phyloP scores from a whole-genome alignment of 345 rosid genomes.

The Geranium brycei region DNA sequence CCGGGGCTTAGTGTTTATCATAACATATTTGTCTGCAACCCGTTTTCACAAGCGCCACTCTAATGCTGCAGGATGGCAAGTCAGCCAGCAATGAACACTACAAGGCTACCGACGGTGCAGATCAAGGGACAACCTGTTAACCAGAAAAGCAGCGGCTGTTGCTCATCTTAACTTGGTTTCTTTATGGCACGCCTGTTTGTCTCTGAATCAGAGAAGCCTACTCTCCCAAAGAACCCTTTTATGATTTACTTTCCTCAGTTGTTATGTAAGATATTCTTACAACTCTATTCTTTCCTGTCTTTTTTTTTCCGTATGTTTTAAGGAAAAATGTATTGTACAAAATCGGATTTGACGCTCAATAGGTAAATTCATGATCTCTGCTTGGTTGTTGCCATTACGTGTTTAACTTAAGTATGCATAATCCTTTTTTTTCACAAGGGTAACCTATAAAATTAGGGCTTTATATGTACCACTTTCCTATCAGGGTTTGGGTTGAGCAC shows the following conservation, averaged over 20 bases:
- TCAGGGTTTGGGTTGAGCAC: too few relatives aligned
- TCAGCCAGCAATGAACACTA: constrained; percentile 61
- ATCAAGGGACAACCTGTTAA: constrained; percentile 87
- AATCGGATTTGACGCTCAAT: constrained; percentile 2
- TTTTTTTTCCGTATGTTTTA: constrained; percentile 14
- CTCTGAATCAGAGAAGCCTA: constrained; percentile 20
- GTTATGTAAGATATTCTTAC: too few relatives aligned
- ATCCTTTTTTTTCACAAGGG: too few relatives aligned
- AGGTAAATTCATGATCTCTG: too few relatives aligned
- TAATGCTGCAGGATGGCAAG: constrained; percentile 71
- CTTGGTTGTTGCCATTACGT: too few relatives aligned
- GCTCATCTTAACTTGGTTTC: too few relatives aligned
- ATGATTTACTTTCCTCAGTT: constrained; percentile 13
- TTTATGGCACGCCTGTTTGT: neutral
- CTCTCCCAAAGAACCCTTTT: constrained; percentile 14
- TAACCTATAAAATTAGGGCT: too few relatives aligned
- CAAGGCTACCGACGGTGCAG: constrained; percentile 86
- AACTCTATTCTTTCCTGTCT: constrained; percentile 27
- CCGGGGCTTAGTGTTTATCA: neutral
- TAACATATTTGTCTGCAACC: neutral
- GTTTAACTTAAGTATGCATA: too few relatives aligned
- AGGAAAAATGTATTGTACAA: constrained; percentile 30
- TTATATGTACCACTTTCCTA: too few relatives aligned
- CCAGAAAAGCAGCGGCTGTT: constrained; percentile 93
- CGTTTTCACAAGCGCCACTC: too few relatives aligned